Evolutionary conservation across 352 stramenopile genomes (phyloP), one percentile per base, ranked within the genome.

Genomic region (Nothophytophthora sp.): DNA sequence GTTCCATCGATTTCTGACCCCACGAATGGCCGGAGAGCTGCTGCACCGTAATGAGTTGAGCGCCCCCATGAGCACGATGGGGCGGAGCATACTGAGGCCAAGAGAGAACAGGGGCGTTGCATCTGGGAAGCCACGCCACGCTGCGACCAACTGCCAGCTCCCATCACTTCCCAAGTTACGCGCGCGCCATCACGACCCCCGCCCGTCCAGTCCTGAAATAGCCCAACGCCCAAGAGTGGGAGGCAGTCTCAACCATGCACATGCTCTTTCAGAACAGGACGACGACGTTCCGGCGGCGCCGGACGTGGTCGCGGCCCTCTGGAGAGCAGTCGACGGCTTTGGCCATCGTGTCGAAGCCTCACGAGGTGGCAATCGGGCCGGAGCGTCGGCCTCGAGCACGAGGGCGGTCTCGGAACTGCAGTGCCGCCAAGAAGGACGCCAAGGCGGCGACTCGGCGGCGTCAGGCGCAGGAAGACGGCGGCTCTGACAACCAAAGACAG

Each of bases 251-350:
- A n/a, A 12, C 27, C 29, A 67, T 67, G 58, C 58, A 67, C 45
- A 62, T 67, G 58, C 28, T 67, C 28, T 67, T 67, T 45, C 58
- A 67, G 45, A 67, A 51, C 35, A 34, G 57, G 29, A 19, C 27
- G 27, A 12, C 27, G 29, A 28, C 50, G 15, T 66, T 57, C 20
- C 43, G 57, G 2, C 50, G 23, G 11, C 50, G 57, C 6, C 50
- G 57, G 13, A 38, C 43, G 2, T 61, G 57, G 57, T 42, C 61
- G 44, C 57, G 43, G 5, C 50, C 43, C 19, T 34, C 49, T 4
- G 57, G 44, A 6, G 44, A 49, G 13, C 37, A 50, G 2, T 23
- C 35, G 2, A 39, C 29, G 2, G 25, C 22, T 13, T 12, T 56
- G 16, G 3, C 15, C 19, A 15, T 10, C 11, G 35, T 19, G 24